Evolutionary conservation across 139 green algal genomes (phyloP), one percentile per base, ranked within the genome.

Genomic region (Mesostigma viride): DNA sequence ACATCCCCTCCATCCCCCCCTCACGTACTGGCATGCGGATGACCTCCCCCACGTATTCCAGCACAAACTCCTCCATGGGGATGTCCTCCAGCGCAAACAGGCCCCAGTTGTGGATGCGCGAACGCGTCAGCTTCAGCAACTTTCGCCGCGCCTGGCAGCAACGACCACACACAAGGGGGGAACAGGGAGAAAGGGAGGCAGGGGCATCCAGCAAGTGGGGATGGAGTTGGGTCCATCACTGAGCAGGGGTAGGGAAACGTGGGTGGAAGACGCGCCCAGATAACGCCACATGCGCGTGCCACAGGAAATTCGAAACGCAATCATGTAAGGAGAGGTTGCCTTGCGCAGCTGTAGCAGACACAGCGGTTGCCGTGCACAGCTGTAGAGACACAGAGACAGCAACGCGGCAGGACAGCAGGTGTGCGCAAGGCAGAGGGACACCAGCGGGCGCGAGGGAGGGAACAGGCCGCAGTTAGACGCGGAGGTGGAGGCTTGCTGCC

Each of bases 31-130:
- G 48, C 31, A 67, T 65, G 1, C 81, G 72, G 8, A 94, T 79
- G 31, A 87, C 61, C 77, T 90, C 71, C 0, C 88, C 88, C 0
- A 83, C 67, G 68, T 95, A 95, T 79, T 95, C 83, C n/a, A 94
- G 88, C 3, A 94, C 73, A 70, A 92, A 92, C 47, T 84, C 77
- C 3, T 81, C 73, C 0, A 73, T 51, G 20, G 76, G 69, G 53
- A 95, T 91, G 35, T 64, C 34, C 31, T 88, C 69, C 17, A 67
- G 64, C 1, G 88, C 85, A 73, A 88, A 88, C 68, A 95, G 69
- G 30, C 88, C 88, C 82, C 85, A 92, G 0, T 73, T 80, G 66
- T 92, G 86, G 53, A 91, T 79, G 3, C 66, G 57, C 62, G 74
- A 85, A 17, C 80, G 73, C 45, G 46, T 44, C 24, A 82, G 58